Evolutionary conservation across 2,329 filamentous ascomycete species (phyloP).

Genomic region (Exophiala bonariae): DNA sequence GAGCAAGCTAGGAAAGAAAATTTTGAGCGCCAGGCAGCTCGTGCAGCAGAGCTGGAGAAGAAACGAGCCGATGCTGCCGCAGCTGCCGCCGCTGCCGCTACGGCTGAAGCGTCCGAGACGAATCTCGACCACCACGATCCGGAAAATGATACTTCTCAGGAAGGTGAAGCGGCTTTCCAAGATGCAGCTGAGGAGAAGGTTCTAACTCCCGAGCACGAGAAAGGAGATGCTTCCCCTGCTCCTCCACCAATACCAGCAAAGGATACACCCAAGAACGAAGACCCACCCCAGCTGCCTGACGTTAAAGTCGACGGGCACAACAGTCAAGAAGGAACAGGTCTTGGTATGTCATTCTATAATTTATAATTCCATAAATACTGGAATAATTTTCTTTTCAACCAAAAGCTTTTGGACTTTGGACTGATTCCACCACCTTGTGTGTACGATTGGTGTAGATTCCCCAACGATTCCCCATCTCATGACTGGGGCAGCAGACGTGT

Average conservation of each 20-base stretch:
- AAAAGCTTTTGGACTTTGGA: not conserved
- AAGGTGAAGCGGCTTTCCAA: constrained; percentile 19
- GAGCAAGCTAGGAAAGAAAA: constrained; percentile 80
- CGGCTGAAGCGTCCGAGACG: constrained; percentile 10
- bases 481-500: not conserved
- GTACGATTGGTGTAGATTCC: constrained; percentile 2
- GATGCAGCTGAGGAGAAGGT: constrained; percentile 19
- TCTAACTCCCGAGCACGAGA: constrained; percentile 14
- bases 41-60: constrained; percentile 51
- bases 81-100: constrained; percentile 16
- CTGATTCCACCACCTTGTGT: constrained; percentile 11
- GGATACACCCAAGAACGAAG: constrained; percentile 7
- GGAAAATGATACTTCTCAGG: constrained; percentile 15
- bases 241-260: constrained; percentile 1
- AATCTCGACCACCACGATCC: constrained; percentile 6
- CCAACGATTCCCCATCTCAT: not conserved
- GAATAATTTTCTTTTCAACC: constrained; percentile 1
- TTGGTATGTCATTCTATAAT: constrained; percentile 25
- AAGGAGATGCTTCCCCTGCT: constrained; percentile 8
- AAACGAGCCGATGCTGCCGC: constrained; percentile 27
- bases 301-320: constrained; percentile 81
- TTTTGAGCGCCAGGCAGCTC: constrained; percentile 53
- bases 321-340: constrained; percentile 70
- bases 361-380: constrained; percentile 3
- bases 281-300: constrained; percentile 36